Base-by-base conservation (phyloP, 2,329 filamentous ascomycete species). In the Elsinoe arachidis region DNA sequence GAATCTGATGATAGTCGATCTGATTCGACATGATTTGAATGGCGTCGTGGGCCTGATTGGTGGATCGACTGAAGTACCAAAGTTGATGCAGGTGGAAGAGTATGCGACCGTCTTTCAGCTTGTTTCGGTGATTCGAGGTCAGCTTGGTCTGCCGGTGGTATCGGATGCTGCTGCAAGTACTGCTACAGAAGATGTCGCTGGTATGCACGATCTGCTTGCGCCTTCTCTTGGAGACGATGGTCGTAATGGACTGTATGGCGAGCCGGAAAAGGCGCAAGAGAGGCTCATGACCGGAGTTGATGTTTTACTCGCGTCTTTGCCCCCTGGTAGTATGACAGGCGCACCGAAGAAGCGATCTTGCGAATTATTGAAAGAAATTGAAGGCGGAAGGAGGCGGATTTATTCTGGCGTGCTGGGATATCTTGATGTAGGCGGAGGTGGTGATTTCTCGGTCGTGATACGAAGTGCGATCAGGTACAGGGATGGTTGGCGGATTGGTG, bases 1-100 rank as follows among this genome's bases (percentile, higher is more conserved):
- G 74, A 97, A 97, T 67, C 80, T 97, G 21, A 97, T 97, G 93
- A 96, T 97, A 65, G 91, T 96, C 2, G 92, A 97, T 70, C 78
- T 97, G 1, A 93, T 96, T n/a, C 82, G 92, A 0, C 92, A 97
- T 67, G 92, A 97, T 70, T 76, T 97, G 11, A 87, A 95, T 70
- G 83, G 85, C n/a, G 84, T 95, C 7, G 89, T 86, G 60, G 88
- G 88, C 4, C 30, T 15, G 5, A 2, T 23, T 15, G 80, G 86
- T 1, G 85, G 84, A 0, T 80, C 81, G 59, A 90, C 96, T 1
- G 70, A 74, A 5, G 90, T 96, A 1, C 82, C 85, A 12, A 85
- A 90, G 57, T 75, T 96, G 21, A 87, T 96, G 74, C 81, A 84
- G 59, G 87, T 97, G 0, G 91, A 96, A 71, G 90, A 96, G 68